Base-by-base conservation (phyloP, 805 yeast species). In the Candida easanensis region DNA sequence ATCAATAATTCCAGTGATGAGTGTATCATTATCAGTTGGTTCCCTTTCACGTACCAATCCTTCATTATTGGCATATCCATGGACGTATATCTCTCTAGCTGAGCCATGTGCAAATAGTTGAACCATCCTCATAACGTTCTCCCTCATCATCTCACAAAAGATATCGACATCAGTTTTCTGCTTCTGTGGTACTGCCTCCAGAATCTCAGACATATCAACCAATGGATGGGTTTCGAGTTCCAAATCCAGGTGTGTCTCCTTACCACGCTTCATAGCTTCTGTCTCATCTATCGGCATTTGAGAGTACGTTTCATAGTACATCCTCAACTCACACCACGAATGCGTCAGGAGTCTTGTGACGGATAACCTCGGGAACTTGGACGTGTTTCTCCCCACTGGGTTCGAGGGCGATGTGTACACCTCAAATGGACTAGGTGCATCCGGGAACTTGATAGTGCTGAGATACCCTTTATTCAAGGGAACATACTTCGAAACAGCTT, bases 251-350 rank as follows among this genome's bases (percentile, higher is more conserved):
- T 84, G 90, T 4, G 65, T 65, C 23, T 51, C 53, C 5, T 62
- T 56, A 0, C 91, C 91, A 11, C 63, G 49, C 3, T 44, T 43
- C 69, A 82, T 71, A 3, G 73, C 69, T 3, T 47, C 51, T 4
- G 73, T 73, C 18, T 61, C 60, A 25, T 52, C 57, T 2, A 53
- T 53, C 2, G 59, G 62, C 5, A 71, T 63, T 17, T 71, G 70
- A 0, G 81, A 64, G 51, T 75, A 84, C 0, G 79, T 56, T 19
- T 71, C 69, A 56, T 78, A 84, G 45, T 73, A 69, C 16, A 65
- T 69, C 32, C 79, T 64, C 36, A 84, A 62, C 59, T 85, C 91
- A 65, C 93, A 85, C 86, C 88, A 84, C 14, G 71, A 61, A 25
- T 74, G 68, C 0, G 83, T 76, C 10, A 82, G 61, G 8, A 85